Base-by-base conservation (phyloP, 306 rosid species). In the Lagenaria siceraria region DNA sequence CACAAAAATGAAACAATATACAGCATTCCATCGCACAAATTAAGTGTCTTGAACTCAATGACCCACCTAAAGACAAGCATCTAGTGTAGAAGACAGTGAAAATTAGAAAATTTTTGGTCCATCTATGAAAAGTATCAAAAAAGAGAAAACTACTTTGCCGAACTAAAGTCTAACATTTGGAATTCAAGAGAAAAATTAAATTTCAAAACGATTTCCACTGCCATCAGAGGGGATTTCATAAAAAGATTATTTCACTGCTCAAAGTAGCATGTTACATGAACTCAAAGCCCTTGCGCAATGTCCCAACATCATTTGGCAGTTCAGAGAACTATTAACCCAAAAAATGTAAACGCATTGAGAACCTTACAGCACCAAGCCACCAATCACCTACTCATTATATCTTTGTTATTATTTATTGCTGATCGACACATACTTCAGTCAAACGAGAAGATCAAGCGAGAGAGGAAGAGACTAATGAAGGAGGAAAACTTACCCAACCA, bases 231-330 rank as follows among this genome's bases (percentile, higher is more conserved):
- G 86, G 85, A 85, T 85, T 71, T 77, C 33, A 75, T 81, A 52
- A 29, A 49, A 53, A 52, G 0, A 8, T 29, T 7, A 63, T 63
- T 63, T 63, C 71, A 63, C 14, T 33, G 46, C 43, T 63, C 71
- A 63, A 77, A 65, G 64, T 42, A 42, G 46, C 40, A 75, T 43
- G 29, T 78, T 55, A 60, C 75, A 35, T 74, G 75, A 69, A 87
- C 84, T 90, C 86, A 87, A 86, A 84, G 85, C 90, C 90, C 89
- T 77, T 89, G 89, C 84, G 63, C 87, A 81, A 75, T 75, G 33
- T 79, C 90, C 90, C 88, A 80, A 8, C 86, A 84, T 86, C 88
- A 86, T 82, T 71, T 83, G 86, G 87, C 80, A 80, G 7, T 35
- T 21, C 31, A 38, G 22, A 17, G 51, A 46, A 24, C 38, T 3